Evolutionary conservation across 352 stramenopile species (phyloP).

Genomic region (Blastocystis sp.): DNA sequence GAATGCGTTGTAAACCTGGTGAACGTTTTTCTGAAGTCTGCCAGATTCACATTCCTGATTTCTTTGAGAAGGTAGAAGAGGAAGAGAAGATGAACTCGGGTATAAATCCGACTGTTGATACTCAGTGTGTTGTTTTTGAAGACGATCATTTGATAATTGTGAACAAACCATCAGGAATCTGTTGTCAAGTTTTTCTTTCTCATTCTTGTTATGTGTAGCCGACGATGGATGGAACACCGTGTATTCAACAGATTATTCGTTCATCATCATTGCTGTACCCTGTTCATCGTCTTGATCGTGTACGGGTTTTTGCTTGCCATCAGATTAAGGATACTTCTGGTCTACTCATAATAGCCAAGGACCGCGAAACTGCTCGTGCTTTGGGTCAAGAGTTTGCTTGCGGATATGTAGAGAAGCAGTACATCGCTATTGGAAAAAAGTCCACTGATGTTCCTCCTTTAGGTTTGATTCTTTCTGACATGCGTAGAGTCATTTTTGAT

Average conservation of each 20-base stretch:
- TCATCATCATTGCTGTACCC: background rate
- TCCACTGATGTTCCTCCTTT: background rate
- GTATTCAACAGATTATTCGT: background rate
- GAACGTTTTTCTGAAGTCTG: background rate
- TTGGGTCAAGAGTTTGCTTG: background rate
- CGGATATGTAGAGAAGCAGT: background rate
- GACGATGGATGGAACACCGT: background rate
- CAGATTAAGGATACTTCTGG: slow-evolving; percentile 12
- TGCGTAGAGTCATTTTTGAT: background rate
- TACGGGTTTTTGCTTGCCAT: background rate
- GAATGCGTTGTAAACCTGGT: background rate
- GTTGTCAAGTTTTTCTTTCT: background rate
- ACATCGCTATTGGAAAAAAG: background rate
- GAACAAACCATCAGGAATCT: slow-evolving; percentile 10
- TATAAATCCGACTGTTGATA: background rate
- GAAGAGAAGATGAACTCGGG: background rate
- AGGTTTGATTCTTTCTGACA: slow-evolving; percentile 3
- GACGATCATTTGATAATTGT: slow-evolving; percentile 23
- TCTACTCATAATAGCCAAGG: background rate
- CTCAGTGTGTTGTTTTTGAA: slow-evolving; percentile 23
- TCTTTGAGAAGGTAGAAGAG: slow-evolving; percentile 25
- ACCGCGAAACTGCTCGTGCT: slow-evolving; percentile 20
- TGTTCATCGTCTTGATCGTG: slow-evolving; percentile 9
- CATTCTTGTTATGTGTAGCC: background rate
- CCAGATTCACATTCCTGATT: slow-evolving; percentile 27